Conservation (phyloP, 352 stramenopile species). For the Globisporangium sylvaticum region DNA sequence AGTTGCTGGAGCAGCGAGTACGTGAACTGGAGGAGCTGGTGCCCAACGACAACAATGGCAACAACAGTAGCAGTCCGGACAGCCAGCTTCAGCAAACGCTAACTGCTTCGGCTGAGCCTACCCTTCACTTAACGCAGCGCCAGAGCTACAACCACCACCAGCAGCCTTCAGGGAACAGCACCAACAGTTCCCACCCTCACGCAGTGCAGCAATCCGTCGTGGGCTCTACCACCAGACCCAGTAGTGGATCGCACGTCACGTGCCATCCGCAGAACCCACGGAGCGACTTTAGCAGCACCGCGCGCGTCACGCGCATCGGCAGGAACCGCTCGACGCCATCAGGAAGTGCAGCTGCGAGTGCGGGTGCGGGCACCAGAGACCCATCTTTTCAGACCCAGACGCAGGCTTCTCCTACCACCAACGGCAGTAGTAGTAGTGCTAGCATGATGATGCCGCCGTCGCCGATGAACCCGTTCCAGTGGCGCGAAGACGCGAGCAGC, state of each 20-base stretch:
- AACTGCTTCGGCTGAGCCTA: not conserved
- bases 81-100: not conserved
- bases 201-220: conserved; percentile 7
- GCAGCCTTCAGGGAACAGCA: not conserved
- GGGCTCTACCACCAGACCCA: not conserved
- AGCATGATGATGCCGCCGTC: not conserved
- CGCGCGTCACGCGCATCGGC: conserved; percentile 1
- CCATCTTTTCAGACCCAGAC: not conserved
- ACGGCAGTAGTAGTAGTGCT: too few relatives aligned
- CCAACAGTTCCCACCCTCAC: not conserved
- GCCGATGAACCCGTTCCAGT: conserved; percentile 6
- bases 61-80: not conserved
- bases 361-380: not conserved
- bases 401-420: not conserved
- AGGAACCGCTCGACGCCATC: conserved; percentile 1
- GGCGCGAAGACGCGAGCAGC: not conserved
- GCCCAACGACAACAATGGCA: not conserved
- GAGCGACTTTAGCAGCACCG: conserved; percentile 4
- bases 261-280: not conserved
- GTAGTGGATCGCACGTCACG: not conserved
- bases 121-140: not conserved
- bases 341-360: not conserved
- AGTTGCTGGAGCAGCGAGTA: conserved; percentile 3
- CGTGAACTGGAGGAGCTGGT: not conserved
- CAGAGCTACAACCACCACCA: not conserved